Conservation (phyloP, 257 asterid genomes). For the Plectranthus barbatus region DNA sequence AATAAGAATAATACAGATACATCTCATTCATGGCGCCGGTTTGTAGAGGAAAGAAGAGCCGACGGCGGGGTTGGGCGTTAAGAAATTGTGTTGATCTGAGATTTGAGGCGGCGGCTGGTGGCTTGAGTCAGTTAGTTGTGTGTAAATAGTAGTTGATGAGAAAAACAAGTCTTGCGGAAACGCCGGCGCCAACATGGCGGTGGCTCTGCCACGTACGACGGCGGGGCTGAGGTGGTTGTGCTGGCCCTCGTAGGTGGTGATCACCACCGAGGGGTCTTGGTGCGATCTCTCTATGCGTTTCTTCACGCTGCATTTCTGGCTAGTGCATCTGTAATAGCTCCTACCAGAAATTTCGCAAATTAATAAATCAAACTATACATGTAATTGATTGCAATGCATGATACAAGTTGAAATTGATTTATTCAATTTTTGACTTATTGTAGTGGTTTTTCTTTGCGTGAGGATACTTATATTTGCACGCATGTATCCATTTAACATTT, state of each 20-base stretch:
- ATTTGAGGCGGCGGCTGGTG: slow-evolving; percentile 13
- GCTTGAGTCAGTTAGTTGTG: slow-evolving; percentile 8
- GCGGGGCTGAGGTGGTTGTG: slow-evolving; percentile 87
- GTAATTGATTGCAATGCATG: no score
- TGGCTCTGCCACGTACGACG: slow-evolving; percentile 48
- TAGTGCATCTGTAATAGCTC: slow-evolving; percentile 85
- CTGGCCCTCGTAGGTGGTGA: slow-evolving; percentile 88
- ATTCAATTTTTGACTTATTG: no score
- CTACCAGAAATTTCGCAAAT: no score
- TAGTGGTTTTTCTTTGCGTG: no score
- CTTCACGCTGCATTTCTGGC: slow-evolving; percentile 73
- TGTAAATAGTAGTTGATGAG: slow-evolving; percentile 17
- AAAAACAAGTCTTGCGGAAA: slow-evolving; percentile 26
- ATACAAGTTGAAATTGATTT: no score
- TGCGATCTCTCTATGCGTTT: slow-evolving; percentile 77
- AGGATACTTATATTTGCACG: no score
- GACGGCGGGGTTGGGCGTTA: slow-evolving; percentile 22
- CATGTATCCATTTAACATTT: no score
- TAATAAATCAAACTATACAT: no score
- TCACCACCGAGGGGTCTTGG: slow-evolving; percentile 65
- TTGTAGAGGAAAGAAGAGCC: slow-evolving; percentile 21
- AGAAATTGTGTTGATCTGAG: slow-evolving; percentile 3
- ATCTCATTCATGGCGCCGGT: slow-evolving; percentile 18
- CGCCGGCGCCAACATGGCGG: slow-evolving; percentile 38
- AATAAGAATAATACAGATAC: neutral